phyloP scores from a whole-genome alignment of 2,329 filamentous ascomycete species.

The Tolypocladium tropicale region DNA sequence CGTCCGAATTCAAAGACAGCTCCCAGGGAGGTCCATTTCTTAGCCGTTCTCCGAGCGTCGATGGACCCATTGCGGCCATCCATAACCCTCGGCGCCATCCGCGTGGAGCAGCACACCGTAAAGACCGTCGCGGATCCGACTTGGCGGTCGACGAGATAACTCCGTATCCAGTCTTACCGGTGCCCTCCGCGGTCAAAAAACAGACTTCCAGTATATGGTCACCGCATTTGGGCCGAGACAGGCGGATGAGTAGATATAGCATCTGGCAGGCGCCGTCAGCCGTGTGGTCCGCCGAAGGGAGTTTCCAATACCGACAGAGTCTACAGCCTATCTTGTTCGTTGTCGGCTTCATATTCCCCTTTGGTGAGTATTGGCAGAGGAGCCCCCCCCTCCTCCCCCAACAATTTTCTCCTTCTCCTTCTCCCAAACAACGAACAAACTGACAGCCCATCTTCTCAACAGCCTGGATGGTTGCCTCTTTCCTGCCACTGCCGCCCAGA shows the following conservation, averaged over 20 bases:
- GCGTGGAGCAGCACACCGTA: conserved; percentile 20
- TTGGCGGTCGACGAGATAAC: conserved; percentile 16
- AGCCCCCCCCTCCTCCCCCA: no score
- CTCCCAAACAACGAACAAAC: not conserved
- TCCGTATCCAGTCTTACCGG: conserved; percentile 19
- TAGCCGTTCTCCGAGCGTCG: conserved; percentile 38
- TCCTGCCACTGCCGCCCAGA: conserved; percentile 58
- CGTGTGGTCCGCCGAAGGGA: conserved; percentile 51
- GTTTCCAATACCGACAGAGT: conserved; percentile 56
- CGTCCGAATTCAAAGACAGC: conserved; percentile 37
- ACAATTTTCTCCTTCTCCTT: not conserved
- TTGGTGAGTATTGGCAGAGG: conserved; percentile 46
- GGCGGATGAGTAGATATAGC: conserved; percentile 45
- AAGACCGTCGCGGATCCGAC: not conserved
- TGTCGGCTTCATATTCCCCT: conserved; percentile 66
- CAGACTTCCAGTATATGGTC: conserved; percentile 59
- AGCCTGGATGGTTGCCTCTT: conserved; percentile 73
- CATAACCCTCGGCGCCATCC: conserved; percentile 35
- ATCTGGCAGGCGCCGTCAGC: conserved; percentile 67
- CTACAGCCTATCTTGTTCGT: conserved; percentile 67
- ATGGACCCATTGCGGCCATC: conserved; percentile 34
- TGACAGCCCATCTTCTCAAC: conserved; percentile 3
- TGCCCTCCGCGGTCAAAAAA: conserved; percentile 26
- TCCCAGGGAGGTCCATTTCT: conserved; percentile 34
- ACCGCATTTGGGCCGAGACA: conserved; percentile 58